Evolutionary conservation across 2,329 filamentous ascomycete genomes (phyloP).

Genomic region (Cucurbitaria berberidis): DNA sequence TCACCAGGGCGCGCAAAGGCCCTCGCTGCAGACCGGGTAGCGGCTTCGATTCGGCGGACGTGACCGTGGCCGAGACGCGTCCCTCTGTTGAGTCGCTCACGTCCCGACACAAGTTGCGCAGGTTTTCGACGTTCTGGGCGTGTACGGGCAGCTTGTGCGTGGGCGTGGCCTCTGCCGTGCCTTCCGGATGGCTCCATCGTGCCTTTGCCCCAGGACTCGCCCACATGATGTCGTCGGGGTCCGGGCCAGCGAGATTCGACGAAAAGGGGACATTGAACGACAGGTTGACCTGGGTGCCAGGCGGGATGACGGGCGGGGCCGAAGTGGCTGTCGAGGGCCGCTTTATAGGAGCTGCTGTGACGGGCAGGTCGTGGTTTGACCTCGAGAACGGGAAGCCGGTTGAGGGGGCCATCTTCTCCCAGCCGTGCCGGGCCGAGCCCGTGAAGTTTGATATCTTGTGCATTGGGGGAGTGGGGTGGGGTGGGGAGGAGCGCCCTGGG

Average conservation of each 20-base stretch:
- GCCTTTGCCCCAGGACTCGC: constrained; percentile 86
- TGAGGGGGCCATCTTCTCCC: constrained; percentile 69
- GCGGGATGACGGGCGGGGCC: constrained; percentile 68
- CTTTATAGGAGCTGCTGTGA: constrained; percentile 60
- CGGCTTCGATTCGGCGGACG: constrained; percentile 76
- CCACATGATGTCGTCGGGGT: constrained; percentile 93
- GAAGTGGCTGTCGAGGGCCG: constrained; percentile 58
- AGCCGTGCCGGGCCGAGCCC: constrained; percentile 69
- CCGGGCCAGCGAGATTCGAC: constrained; percentile 88
- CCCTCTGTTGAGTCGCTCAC: constrained; percentile 70
- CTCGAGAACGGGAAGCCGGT: constrained; percentile 68
- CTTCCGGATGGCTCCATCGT: constrained; percentile 91
- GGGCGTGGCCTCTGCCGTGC: constrained; percentile 81
- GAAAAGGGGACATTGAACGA: constrained; percentile 98
- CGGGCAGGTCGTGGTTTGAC: constrained; percentile 62
- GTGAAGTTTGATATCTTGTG: constrained; percentile 74
- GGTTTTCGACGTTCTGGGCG: constrained; percentile 78
- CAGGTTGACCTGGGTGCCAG: constrained; percentile 83
- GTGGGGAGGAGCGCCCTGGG: constrained; percentile 35
- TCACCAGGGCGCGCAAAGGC: constrained; percentile 61
- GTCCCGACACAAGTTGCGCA: constrained; percentile 81
- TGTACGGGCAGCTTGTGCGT: constrained; percentile 93
- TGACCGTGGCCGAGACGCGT: constrained; percentile 80
- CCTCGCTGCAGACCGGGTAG: constrained; percentile 59
- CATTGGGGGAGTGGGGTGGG: too few species aligned